Evolutionary conservation across 208 protist species (phyloP), one percentile per base, ranked within the genome.

Genomic region (Leishmania amazonensis): DNA sequence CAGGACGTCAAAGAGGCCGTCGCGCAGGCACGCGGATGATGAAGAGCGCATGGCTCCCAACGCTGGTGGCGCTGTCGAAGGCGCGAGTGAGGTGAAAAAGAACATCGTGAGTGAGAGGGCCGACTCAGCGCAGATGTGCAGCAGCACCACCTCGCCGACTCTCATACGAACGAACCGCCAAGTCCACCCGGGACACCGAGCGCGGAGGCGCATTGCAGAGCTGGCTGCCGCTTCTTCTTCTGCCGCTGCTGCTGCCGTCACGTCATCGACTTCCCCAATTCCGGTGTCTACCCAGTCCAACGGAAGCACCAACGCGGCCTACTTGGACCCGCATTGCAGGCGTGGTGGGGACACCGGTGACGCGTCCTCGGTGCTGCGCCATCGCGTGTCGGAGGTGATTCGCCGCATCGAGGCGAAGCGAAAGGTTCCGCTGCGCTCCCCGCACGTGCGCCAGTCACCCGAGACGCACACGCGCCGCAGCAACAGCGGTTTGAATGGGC

Each of bases 331-430:
- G 7, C 35, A 49, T 73, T 28, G 4, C 40, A 49, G 67, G 40
- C 21, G 31, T 11, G 4, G 47, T 28, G 17, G 71, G 24, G 21
- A 11, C n/a, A 40, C n/a, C 74, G 38, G 31, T 31, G 54, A 65
- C 47, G 74, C 42, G 38, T 57, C 73, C 4, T n/a, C 54, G 4
- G 65, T 7, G 35, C 79, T 83, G 51, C 83, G 83, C 47, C 49
- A 40, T 38, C 74, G 78, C 54, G 51, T 83, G 31, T 40, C 79
- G n/a, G 78, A 78, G 45, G 75, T 54, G 47, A 83, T 83, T 9
- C 65, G 83, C 5, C 71, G 75, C 17, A 38, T 83, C 45, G 83
- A 81, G 67, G 67, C 78, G 31, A 67, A 73, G 3, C 75, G 57
- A 21, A 58, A 57, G 47, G 71, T 31, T 13, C 77, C 24, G 40